A percentile compares a stretch with the other conserved stretches of the same genome.
Conservation (phyloP, 2,329 filamentous ascomycete species). For the Zymoseptoria tritici region DNA sequence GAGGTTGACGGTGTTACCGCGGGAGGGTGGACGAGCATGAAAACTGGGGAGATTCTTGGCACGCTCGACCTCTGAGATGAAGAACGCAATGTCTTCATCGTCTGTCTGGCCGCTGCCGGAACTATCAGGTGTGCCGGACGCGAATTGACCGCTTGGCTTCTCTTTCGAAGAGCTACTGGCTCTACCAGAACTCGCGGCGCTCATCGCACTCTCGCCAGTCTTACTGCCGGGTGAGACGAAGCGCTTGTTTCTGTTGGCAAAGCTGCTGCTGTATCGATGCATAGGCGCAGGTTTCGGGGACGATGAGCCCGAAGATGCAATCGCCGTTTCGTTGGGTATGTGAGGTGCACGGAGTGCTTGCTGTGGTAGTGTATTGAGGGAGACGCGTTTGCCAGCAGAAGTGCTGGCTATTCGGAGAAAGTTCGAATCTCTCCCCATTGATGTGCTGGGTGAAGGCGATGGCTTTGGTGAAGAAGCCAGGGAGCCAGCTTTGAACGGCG, state of each 20-base stretch:
- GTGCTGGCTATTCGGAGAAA: conserved; percentile 11
- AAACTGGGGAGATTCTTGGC: conserved; percentile 75
- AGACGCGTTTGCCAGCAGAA: conserved; percentile 51
- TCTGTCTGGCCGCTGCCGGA: conserved; percentile 63
- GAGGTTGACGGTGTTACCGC: conserved; percentile 42
- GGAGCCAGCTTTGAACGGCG: conserved; percentile 93
- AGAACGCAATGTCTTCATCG: conserved; percentile 89
- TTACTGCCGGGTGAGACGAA: conserved; percentile 65
- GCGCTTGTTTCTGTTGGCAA: conserved; percentile 73
- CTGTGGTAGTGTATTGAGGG: conserved; percentile 67
- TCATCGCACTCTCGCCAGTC: conserved; percentile 64
- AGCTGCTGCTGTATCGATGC: conserved; percentile 89
- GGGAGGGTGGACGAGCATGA: conserved; percentile 54
- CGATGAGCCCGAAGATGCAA: conserved; percentile 60
- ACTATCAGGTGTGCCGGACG: conserved; percentile 62
- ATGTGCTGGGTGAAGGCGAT: conserved; percentile 48
- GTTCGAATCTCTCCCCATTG: conserved; percentile 17
- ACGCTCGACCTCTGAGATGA: conserved; percentile 79
- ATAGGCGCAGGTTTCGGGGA: conserved; percentile 73
- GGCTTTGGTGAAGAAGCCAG: conserved; percentile 47
- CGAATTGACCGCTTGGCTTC: conserved; percentile 19
- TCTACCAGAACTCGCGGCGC: conserved; percentile 71
- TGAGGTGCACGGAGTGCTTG: conserved; percentile 63
- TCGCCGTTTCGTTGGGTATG: conserved; percentile 51
- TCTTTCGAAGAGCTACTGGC: conserved; percentile 63